Conservation (phyloP, 2,329 filamentous ascomycete species). For the Ophiostoma triangulosporum region DNA sequence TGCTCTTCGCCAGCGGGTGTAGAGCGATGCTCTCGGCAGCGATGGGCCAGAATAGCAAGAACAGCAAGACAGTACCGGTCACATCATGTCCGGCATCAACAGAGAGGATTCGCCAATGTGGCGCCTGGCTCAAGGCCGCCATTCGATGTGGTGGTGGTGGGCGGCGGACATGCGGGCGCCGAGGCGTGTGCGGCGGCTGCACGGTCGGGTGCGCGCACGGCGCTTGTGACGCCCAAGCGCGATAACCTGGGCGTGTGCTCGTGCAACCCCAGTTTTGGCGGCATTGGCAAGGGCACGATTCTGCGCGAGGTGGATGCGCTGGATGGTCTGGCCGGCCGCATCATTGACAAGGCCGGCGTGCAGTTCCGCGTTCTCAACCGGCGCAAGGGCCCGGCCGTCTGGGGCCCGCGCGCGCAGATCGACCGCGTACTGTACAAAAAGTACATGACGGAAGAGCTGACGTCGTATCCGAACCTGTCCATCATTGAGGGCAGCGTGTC, state of each 20-base stretch:
- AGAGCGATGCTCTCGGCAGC: neutral
- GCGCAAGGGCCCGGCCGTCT: slow-evolving; percentile 86
- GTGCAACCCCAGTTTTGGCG: slow-evolving; percentile 92
- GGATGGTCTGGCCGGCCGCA: slow-evolving; percentile 74
- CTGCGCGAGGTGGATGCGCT: slow-evolving; percentile 89
- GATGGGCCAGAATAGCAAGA: neutral
- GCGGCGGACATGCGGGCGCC: slow-evolving; percentile 87
- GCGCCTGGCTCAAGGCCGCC: slow-evolving; percentile 20
- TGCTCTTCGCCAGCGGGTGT: neutral
- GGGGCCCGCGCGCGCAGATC: slow-evolving; percentile 94
- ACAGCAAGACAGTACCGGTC: neutral
- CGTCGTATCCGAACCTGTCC: slow-evolving; percentile 61
- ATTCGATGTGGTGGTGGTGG: slow-evolving; percentile 90
- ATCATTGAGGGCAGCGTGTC: slow-evolving; percentile 80
- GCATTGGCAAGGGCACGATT: slow-evolving; percentile 97
- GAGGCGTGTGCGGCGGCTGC: slow-evolving; percentile 89
- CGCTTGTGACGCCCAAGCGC: slow-evolving; percentile 73
- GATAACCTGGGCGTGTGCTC: slow-evolving; percentile 90
- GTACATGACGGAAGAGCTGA: slow-evolving; percentile 80
- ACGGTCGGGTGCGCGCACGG: slow-evolving; percentile 75
- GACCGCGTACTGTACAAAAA: slow-evolving; percentile 79
- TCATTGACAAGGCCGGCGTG: slow-evolving; percentile 89
- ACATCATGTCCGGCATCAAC: neutral
- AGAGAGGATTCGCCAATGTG: slow-evolving; percentile 10
- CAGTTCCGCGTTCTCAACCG: slow-evolving; percentile 84